phyloP scores from a whole-genome alignment of 768 basidiomycete genomes.

The Boletus fagicola region DNA sequence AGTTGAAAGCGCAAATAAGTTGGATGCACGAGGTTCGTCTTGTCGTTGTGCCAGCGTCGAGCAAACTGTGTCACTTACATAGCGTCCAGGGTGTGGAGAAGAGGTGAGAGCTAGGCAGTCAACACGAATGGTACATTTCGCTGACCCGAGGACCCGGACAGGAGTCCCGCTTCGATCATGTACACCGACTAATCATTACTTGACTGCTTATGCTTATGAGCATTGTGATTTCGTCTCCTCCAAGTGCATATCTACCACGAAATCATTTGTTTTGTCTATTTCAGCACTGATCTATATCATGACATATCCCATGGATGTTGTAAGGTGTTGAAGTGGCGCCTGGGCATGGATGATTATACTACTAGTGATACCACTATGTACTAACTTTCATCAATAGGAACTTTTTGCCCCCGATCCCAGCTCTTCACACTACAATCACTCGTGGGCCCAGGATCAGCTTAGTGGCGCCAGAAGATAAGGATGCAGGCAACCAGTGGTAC shows the following conservation, averaged over 20 bases:
- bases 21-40: constrained; percentile 36
- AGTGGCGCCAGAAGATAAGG: too few species aligned
- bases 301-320: too few species aligned
- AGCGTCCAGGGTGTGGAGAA: constrained; percentile 12
- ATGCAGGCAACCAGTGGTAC: not conserved
- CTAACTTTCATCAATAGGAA: too few species aligned
- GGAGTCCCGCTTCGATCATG: constrained; percentile 1
- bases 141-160: not conserved
- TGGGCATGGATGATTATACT: too few species aligned
- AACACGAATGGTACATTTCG: not conserved
- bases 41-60: not conserved
- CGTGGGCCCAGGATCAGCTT: not conserved
- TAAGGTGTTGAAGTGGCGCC: too few species aligned
- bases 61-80: not conserved
- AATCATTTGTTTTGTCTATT: not conserved
- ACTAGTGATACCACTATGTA: too few species aligned
- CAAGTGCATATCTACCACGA: not conserved
- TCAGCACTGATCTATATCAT: not conserved
- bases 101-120: not conserved
- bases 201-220: not conserved
- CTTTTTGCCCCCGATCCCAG: too few species aligned
- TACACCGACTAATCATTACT: not conserved
- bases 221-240: not conserved
- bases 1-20: constrained; percentile 44
- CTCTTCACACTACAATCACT: not conserved